A percentile compares a stretch with the other conserved stretches of the same genome.
Evolutionary conservation across 2,329 filamentous ascomycete genomes (phyloP).

Genomic region (Rhexocercosporidium sp.): DNA sequence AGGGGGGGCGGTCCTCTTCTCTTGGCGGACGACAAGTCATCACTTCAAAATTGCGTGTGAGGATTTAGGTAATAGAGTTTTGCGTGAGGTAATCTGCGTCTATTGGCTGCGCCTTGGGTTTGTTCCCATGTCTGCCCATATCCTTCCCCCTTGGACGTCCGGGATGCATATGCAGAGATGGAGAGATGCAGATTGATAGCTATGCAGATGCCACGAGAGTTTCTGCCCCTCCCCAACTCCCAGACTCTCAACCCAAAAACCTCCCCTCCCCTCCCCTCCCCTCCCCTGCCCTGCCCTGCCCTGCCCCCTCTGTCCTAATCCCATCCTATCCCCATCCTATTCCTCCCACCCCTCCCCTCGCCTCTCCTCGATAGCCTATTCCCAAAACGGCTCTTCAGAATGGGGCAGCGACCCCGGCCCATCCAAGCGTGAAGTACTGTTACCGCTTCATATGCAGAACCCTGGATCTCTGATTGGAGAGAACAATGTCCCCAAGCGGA

Average conservation of each 20-base stretch:
- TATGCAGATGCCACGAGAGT: background rate
- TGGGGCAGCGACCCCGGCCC: conserved; percentile 10
- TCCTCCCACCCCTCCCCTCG: background rate
- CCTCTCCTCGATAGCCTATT: background rate
- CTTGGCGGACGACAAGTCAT: conserved; percentile 25
- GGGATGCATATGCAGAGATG: background rate
- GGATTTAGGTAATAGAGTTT: conserved; percentile 33
- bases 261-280: background rate
- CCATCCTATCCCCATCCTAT: too few relatives aligned
- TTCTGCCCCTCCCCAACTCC: background rate
- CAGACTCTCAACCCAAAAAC: background rate
- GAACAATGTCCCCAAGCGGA: conserved; percentile 25
- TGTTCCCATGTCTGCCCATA: background rate
- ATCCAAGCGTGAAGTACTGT: conserved; percentile 6
- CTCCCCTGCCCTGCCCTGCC: background rate
- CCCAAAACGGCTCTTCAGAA: conserved; percentile 7
- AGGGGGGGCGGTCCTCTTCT: background rate
- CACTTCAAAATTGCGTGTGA: conserved; percentile 26
- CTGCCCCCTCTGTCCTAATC: too few relatives aligned
- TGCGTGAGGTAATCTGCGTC: conserved; percentile 14
- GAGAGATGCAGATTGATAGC: background rate
- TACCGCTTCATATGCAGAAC: conserved; percentile 25
- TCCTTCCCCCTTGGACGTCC: too few relatives aligned
- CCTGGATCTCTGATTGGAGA: conserved; percentile 30
- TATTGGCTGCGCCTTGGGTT: conserved; percentile 20